Conservation (phyloP, 495 filamentous ascomycete species). For the Podospora pseudoanserina region DNA sequence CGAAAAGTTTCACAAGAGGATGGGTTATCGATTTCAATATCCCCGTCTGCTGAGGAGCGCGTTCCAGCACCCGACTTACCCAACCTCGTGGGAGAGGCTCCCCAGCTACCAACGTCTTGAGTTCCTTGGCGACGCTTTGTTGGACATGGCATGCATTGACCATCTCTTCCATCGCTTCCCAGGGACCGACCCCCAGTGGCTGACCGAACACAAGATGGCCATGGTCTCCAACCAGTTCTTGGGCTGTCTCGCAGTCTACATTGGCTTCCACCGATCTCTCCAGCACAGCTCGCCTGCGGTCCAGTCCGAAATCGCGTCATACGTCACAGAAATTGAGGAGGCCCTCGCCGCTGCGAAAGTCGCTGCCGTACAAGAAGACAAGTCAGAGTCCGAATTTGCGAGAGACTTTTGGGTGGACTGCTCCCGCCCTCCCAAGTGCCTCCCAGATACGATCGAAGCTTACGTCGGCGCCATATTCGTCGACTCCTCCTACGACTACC, state of each 20-base stretch:
- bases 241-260: constrained; percentile 69
- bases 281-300: constrained; percentile 56
- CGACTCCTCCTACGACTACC: constrained; percentile 79
- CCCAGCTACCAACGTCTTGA: constrained; percentile 91
- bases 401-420: constrained; percentile 75
- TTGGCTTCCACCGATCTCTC: constrained; percentile 74
- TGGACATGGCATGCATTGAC: constrained; percentile 84
- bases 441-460: constrained; percentile 86
- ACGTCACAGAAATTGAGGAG: constrained; percentile 62
- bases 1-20: constrained; percentile 56
- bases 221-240: constrained; percentile 98
- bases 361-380: constrained; percentile 31
- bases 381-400: constrained; percentile 45
- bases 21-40: constrained; percentile 78
- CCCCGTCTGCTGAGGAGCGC: constrained; percentile 77
- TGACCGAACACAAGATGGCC: constrained; percentile 99
- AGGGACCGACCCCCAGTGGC: constrained; percentile 85
- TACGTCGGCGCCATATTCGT: constrained; percentile 90
- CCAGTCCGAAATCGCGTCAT: constrained; percentile 62
- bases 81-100: constrained; percentile 64
- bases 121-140: constrained; percentile 85
- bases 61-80: constrained; percentile 83
- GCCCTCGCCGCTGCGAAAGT: constrained; percentile 48
- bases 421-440: constrained; percentile 74
- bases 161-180: constrained; percentile 74